Evolutionary conservation across 2,329 filamentous ascomycete genomes (phyloP).

Genomic region (Aspergillus spinulosporus): DNA sequence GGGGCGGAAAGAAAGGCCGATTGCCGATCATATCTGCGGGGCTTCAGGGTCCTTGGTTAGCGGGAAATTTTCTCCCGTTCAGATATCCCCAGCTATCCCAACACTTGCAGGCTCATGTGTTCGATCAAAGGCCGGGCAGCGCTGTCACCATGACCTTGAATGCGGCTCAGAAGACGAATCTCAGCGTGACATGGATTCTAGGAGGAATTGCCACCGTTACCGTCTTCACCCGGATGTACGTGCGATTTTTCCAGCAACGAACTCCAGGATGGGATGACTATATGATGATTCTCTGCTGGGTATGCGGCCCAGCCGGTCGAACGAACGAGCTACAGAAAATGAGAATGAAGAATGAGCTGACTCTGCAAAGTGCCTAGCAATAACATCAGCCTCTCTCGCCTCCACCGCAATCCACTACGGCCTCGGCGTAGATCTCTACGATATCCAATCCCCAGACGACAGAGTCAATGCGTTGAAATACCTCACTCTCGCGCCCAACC

Average conservation of each 20-base stretch:
- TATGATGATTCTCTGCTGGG: neutral
- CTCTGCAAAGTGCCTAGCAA: neutral
- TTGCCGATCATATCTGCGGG: too few relatives aligned
- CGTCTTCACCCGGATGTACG: neutral
- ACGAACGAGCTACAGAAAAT: too few relatives aligned
- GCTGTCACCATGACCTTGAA: neutral
- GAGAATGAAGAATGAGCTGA: neutral
- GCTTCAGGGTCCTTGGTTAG: too few relatives aligned
- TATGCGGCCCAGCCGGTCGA: neutral
- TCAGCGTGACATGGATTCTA: neutral
- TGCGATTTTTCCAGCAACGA: neutral
- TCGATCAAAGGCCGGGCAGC: neutral
- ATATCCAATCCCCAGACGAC: neutral
- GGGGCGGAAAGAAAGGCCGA: too few relatives aligned
- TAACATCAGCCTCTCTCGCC: neutral
- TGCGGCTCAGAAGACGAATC: neutral
- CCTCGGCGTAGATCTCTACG: neutral
- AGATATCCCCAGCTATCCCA: too few relatives aligned
- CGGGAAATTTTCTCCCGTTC: too few relatives aligned
- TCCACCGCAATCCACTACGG: neutral
- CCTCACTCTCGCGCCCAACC: neutral
- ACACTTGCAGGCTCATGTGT: too few relatives aligned
- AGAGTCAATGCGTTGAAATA: conserved; percentile 6
- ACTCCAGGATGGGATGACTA: conserved; percentile 2
- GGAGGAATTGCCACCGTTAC: neutral